These are phyloP conservation scores for Thalassiosira livingstoniorum DNA, from an alignment of 352 stramenopile genomes.

Conservation along the genomic window DNA sequence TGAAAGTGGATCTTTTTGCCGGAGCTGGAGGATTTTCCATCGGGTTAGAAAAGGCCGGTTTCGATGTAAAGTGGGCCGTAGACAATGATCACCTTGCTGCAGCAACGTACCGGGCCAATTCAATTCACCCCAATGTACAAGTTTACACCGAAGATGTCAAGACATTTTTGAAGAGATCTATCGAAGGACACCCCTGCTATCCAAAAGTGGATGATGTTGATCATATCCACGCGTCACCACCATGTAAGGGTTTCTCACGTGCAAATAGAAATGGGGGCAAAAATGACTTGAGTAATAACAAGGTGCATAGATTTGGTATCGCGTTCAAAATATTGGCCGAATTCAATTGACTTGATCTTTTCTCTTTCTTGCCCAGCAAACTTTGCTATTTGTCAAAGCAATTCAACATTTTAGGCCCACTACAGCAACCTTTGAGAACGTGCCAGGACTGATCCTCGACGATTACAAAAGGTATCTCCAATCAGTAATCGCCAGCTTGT, in stretches of 20 bases:
- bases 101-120: constrained; percentile 52
- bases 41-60: constrained; percentile 50
- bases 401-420: constrained; percentile 50
- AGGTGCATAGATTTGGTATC: constrained; percentile 6
- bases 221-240: constrained; percentile 60
- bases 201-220: constrained; percentile 42
- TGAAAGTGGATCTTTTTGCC: constrained; percentile 63
- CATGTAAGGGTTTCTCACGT: constrained; percentile 66
- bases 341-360: background rate
- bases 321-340: background rate
- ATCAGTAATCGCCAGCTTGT: constrained; percentile 40
- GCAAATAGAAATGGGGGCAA: constrained; percentile 58
- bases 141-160: constrained; percentile 48
- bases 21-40: constrained; percentile 62
- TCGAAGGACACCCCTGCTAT: constrained; percentile 42
- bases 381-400: constrained; percentile 50
- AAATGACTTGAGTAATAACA: constrained; percentile 64
- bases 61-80: constrained; percentile 56
- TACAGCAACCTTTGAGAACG: constrained; percentile 64
- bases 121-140: constrained; percentile 8
- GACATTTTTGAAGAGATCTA: constrained; percentile 38
- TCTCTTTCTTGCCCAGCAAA: constrained; percentile 48
- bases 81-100: constrained; percentile 57
- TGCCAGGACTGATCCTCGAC: constrained; percentile 32
- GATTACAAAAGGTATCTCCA: constrained; percentile 42